Evolutionary conservation across 2,329 filamentous ascomycete species (phyloP).

Genomic region (Colletotrichum coccodes): DNA sequence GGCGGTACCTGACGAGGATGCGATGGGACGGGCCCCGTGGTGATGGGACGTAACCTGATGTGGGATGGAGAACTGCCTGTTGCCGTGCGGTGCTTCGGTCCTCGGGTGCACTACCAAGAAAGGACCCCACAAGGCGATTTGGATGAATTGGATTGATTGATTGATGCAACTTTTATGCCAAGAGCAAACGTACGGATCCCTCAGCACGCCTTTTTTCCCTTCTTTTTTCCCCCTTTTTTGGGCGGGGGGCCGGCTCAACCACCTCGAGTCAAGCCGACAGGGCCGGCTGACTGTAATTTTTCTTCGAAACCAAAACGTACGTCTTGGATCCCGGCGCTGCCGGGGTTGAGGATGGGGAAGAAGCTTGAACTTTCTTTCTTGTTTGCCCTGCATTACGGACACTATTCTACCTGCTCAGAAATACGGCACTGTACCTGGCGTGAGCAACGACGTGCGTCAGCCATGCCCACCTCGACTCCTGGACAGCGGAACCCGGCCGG

Average conservation of each 20-base stretch:
- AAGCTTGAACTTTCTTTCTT: slow-evolving; percentile 6
- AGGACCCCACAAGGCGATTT: slow-evolving; percentile 4
- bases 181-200: background rate
- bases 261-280: background rate
- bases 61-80: background rate
- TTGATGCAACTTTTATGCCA: background rate
- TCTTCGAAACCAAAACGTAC: background rate
- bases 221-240: background rate
- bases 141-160: background rate
- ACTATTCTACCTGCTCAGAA: background rate
- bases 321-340: background rate
- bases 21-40: background rate
- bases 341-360: background rate
- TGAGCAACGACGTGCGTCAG: background rate
- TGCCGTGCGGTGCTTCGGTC: background rate
- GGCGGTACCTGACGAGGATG: background rate
- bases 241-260: too few species aligned
- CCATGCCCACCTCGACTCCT: background rate
- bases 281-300: slow-evolving; percentile 2
- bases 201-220: background rate
- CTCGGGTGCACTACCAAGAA: background rate
- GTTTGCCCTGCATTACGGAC: background rate
- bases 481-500: background rate
- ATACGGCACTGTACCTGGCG: background rate
- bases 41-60: slow-evolving; percentile 5